Conservation (phyloP, 73 alveolate genomes). For the Paramecium bursaria region DNA sequence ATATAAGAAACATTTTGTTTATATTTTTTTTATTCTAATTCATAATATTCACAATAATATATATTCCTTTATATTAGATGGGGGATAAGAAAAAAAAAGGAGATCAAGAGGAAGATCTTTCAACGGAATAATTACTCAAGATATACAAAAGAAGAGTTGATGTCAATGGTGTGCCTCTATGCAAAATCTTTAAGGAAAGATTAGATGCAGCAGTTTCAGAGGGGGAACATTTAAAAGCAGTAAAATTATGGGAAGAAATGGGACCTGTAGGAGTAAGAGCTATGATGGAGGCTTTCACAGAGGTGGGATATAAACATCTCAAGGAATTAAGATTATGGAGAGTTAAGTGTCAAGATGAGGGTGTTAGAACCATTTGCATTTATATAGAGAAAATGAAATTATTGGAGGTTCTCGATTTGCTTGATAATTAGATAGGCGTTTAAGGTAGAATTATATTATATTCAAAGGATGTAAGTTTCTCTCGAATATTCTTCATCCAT, state of each 20-base stretch:
- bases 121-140: conserved; percentile 43
- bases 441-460: neutral
- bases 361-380: conserved; percentile 65
- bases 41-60: too few species aligned
- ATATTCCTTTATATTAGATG: conserved; percentile 33
- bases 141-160: conserved; percentile 44
- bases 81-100: conserved; percentile 70
- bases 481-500: conserved; percentile 61
- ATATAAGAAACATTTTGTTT: too few species aligned
- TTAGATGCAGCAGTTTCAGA: conserved; percentile 57
- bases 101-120: conserved; percentile 67
- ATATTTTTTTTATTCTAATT: too few species aligned
- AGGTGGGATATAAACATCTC: conserved; percentile 59
- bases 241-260: conserved; percentile 68
- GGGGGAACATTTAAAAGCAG: conserved; percentile 65
- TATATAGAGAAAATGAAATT: conserved; percentile 54
- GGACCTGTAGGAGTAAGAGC: conserved; percentile 71
- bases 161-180: conserved; percentile 62
- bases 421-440: conserved; percentile 63
- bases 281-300: conserved; percentile 69
- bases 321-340: conserved; percentile 65
- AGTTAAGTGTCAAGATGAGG: conserved; percentile 68
- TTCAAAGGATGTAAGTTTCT: conserved; percentile 58
- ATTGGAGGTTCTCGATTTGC: conserved; percentile 59
- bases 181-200: conserved; percentile 64